Evolutionary conservation across 306 rosid species (phyloP).

Genomic region (Pyrus betulifolia): DNA sequence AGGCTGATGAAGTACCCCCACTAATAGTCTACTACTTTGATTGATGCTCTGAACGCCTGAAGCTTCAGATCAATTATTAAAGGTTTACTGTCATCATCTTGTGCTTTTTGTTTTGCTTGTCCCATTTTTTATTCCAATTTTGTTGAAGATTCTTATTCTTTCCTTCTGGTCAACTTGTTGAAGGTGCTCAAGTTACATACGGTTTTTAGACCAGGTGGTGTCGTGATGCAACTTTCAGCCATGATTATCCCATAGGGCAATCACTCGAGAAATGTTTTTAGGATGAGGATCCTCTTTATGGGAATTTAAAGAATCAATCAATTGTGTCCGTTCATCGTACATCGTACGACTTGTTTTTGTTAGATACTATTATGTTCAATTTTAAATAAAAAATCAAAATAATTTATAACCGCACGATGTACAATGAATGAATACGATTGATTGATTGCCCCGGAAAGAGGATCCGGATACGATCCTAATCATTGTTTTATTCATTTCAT

Average conservation of each 20-base stretch:
- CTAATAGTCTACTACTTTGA: not conserved
- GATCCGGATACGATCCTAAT: no score
- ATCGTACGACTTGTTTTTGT: no score
- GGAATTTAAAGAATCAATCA: accelerated
- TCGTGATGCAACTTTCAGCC: not conserved
- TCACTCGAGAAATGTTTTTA: not conserved
- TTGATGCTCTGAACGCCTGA: not conserved
- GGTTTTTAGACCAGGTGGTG: not conserved
- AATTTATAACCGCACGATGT: no score
- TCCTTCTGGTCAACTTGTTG: not conserved
- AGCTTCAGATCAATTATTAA: not conserved
- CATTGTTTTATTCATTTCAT: not conserved
- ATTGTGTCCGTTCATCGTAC: no score
- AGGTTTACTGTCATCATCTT: not conserved
- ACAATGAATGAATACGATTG: no score
- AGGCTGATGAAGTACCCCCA: not conserved
- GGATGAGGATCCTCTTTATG: no score
- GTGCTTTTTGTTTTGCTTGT: not conserved
- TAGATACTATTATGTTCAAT: no score
- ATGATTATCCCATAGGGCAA: not conserved
- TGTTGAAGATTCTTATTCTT: not conserved
- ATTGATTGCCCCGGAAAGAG: no score
- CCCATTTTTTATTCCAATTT: not conserved
- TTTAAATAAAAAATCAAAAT: no score
- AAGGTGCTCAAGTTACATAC: not conserved